Evolutionary conservation across 768 basidiomycete genomes (phyloP), one percentile per base, ranked within the genome.

Genomic region (Suillus tomentosus): DNA sequence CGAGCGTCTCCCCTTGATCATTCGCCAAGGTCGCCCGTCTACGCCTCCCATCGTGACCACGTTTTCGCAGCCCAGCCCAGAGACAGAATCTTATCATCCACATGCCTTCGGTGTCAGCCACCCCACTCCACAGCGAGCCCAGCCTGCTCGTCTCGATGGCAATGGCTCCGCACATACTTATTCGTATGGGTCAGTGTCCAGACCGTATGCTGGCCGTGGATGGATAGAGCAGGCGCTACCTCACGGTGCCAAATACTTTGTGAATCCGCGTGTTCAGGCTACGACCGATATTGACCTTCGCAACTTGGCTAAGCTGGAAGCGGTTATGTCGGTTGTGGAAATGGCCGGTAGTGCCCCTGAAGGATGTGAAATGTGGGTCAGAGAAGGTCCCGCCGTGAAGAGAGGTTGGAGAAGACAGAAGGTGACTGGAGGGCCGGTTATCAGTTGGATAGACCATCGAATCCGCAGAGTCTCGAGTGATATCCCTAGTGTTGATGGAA

Each of bases 151-250:
- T 1, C 72, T 76, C 55, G 60, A 74, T 13, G 68, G 69, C 54
- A 77, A 75, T 50, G 74, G 76, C 2, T 72, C 74, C 11, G 74
- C 76, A 24, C 74, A 68, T n/a, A 69, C 56, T 58, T 67, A 73
- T 22, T 31, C 66, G 13, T 75, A 75, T 43, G 74, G 74, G 14
- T 68, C 74, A 14, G 67, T 74, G 3, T 61, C 67, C 0, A 66
- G 67, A 0, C 74, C 71, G 0, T 70, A 74, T 40, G 55, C 63
- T 36, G 45, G 31, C 36, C 82, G 87, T 22, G 92, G 92, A 4
- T 94, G 92, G 92, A 79, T 84, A 56, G 90, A 89, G 70, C 86
- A 90, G 71, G 79, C 83, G 24, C 84, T 94, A n/a, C 92, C 92
- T 1, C 90, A 92, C 68, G 85, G 85, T 11, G 77, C 83, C 5